Evolutionary conservation across 2,329 filamentous ascomycete genomes (phyloP).

Genomic region (Epichloe uncinata): DNA sequence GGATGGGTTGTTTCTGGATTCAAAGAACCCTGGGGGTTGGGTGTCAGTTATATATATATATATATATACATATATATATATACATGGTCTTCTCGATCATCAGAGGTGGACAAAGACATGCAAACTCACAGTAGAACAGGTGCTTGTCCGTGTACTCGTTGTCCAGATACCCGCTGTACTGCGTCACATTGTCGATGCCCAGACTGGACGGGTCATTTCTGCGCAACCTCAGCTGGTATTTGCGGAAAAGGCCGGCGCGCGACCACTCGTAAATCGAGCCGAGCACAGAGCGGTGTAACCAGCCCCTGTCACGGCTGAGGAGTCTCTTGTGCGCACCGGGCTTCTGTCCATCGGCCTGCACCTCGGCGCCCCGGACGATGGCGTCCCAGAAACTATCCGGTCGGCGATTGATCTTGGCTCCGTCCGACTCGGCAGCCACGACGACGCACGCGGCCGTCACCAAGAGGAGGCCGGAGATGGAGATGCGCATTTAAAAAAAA

Average conservation of each 20-base stretch:
- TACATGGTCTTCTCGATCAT: too few species aligned
- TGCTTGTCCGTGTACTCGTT: slow-evolving; percentile 95
- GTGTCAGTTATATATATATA: neutral
- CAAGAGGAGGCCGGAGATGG: neutral
- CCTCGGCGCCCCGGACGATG: slow-evolving; percentile 68
- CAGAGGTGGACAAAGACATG: neutral
- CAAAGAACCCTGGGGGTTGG: slow-evolving; percentile 39
- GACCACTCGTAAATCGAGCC: accelerated
- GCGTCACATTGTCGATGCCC: slow-evolving; percentile 85
- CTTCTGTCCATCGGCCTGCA: slow-evolving; percentile 38
- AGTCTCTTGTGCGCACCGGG: too few species aligned
- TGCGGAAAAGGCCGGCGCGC: accelerated
- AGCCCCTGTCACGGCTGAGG: too few species aligned
- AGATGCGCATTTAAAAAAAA: neutral
- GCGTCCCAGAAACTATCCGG: slow-evolving; percentile 39
- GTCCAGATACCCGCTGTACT: slow-evolving; percentile 95
- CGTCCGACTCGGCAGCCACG: neutral
- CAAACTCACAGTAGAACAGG: slow-evolving; percentile 79
- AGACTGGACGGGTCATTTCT: slow-evolving; percentile 73
- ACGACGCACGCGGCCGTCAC: neutral
- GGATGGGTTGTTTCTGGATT: slow-evolving; percentile 25
- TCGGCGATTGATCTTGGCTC: too few species aligned
- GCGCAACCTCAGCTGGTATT: slow-evolving; percentile 71
- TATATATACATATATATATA: too few species aligned
- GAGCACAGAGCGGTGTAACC: too few species aligned